Evolutionary conservation across 192 early-diverging fungal genomes (phyloP), one percentile per base, ranked within the genome.

Genomic region (Gaertneriomyces semiglobifer): DNA sequence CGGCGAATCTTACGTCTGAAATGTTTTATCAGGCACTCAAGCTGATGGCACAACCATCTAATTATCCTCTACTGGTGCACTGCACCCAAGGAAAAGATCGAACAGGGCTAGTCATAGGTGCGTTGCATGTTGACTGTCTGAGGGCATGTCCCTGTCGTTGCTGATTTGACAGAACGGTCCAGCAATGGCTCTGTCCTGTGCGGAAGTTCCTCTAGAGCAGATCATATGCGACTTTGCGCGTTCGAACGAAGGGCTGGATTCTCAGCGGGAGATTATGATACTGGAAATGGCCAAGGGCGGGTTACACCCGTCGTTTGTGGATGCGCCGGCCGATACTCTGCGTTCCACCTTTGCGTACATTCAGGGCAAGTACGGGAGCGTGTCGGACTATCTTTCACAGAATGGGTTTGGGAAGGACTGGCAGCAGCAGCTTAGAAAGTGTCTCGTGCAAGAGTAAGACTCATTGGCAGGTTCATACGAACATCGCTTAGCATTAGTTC

Each of bases 31-130:
- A 44, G 14, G 67, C 71, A 16, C 46, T 77, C 20, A 53, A 62
- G 16, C 59, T 81, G 38, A 45, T 81, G 47, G 42, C 68, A 3
- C 40, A 66, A 3, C 54, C 63, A 12, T 16, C 44, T 9, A 46
- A 66, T 42, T 79, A 72, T 60, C 80, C 81, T 6, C 61, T 79
- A 1, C 68, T 80, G 7, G 72, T 82, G 40, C 77, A 82, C 62
- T 82, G 81, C 60, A 73, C 75, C 33, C 77, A 74, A 12, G 81
- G 81, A 10, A 82, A 82, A 60, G 81, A 82, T 52, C 70, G 81
- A 3, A 82, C 81, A 18, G 80, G 80, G 16, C 6, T 61, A 11
- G 60, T 61, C 14, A 25, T 41, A 5, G 48, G 48, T 12, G 48
- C 14, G 48, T 12, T 2, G 25, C 25, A 33, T 33, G 25, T 33